These are phyloP conservation scores for Trichoderma lentiforme DNA, from an alignment of 2,329 filamentous ascomycete species.

Conservation along the genomic window DNA sequence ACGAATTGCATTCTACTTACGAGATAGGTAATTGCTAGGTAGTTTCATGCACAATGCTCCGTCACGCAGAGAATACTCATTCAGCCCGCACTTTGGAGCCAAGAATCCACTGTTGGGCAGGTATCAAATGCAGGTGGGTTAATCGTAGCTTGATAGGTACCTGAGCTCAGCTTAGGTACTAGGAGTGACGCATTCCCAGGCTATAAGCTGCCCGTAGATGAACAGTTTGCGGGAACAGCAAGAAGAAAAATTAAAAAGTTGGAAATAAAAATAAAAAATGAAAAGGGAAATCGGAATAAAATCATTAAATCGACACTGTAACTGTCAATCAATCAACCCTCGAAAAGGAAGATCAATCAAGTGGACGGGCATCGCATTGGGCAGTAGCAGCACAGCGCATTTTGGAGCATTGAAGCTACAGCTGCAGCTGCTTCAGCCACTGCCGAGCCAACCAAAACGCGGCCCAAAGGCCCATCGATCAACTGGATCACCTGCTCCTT, in stretches of 20 bases:
- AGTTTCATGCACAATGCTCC: neutral
- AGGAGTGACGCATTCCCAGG: neutral
- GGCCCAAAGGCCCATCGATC: neutral
- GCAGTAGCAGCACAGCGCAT: neutral
- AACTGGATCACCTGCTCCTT: slow-evolving; percentile 17
- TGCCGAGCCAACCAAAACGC: neutral
- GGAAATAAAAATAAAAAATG: neutral
- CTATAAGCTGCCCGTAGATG: neutral
- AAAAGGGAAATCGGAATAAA: neutral
- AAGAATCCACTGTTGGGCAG: slow-evolving; percentile 1
- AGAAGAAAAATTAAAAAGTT: neutral
- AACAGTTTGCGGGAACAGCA: neutral
- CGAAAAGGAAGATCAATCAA: neutral
- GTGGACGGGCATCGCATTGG: neutral
- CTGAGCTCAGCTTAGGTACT: neutral
- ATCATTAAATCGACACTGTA: neutral
- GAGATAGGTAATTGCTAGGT: neutral
- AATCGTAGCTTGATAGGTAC: neutral
- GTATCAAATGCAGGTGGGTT: neutral
- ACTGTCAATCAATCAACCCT: neutral
- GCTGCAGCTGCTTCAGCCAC: neutral
- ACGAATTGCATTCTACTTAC: neutral
- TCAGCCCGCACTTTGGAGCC: neutral
- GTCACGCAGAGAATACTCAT: neutral
- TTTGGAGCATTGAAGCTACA: neutral